These are phyloP conservation scores for Clathrus columnatus DNA, from an alignment of 768 basidiomycete genomes.

Conservation along the genomic window DNA sequence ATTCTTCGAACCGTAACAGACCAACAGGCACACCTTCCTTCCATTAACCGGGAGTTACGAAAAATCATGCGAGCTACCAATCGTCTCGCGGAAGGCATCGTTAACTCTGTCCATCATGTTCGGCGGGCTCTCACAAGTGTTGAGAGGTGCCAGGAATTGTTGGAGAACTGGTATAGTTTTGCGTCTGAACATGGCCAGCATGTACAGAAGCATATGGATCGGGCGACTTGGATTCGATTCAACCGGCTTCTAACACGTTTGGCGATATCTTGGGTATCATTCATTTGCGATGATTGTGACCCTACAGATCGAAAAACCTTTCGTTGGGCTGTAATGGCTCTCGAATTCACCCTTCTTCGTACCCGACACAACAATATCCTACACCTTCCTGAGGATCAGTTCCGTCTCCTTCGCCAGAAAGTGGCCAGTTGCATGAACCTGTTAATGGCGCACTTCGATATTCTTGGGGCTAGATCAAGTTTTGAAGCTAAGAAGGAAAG, in stretches of 20 bases:
- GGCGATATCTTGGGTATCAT: slow-evolving; percentile 95
- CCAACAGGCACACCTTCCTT: slow-evolving; percentile 84
- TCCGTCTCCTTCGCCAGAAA: slow-evolving; percentile 80
- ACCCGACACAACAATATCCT: slow-evolving; percentile 86
- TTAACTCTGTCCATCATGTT: slow-evolving; percentile 85
- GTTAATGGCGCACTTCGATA: slow-evolving; percentile 96
- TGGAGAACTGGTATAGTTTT: slow-evolving; percentile 92
- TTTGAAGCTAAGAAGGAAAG: slow-evolving; percentile 85
- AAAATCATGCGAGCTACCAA: slow-evolving; percentile 88
- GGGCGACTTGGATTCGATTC: slow-evolving; percentile 58
- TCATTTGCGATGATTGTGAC: slow-evolving; percentile 97
- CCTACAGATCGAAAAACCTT: slow-evolving; percentile 93
- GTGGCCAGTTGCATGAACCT: slow-evolving; percentile 95
- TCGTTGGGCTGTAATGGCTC: slow-evolving; percentile 94
- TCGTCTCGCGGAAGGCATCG: slow-evolving; percentile 84
- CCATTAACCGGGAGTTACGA: slow-evolving; percentile 79
- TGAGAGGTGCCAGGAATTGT: slow-evolving; percentile 67
- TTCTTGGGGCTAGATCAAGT: slow-evolving; percentile 86
- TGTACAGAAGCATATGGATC: slow-evolving; percentile 83
- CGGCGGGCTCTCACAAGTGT: slow-evolving; percentile 54
- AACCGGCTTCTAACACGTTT: slow-evolving; percentile 78
- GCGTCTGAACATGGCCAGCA: slow-evolving; percentile 95
- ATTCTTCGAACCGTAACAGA: slow-evolving; percentile 53
- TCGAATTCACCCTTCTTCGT: slow-evolving; percentile 85
- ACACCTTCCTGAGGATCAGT: slow-evolving; percentile 80